phyloP scores from a whole-genome alignment of 2,329 filamentous ascomycete species.

The Leptoxyphium fumago region DNA sequence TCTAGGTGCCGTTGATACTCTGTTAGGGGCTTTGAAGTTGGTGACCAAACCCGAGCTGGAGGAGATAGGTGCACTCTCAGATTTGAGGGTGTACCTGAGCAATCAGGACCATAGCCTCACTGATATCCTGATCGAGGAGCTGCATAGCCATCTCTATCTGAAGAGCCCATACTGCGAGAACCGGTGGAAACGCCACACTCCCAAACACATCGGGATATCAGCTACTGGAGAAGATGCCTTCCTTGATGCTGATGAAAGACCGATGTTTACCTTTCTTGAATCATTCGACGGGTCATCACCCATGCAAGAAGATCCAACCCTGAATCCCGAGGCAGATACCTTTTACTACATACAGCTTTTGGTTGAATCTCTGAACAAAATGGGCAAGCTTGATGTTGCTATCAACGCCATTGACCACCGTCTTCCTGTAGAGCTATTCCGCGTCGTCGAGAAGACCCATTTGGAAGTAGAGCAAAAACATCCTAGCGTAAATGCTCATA shows the following conservation, averaged over 20 bases:
- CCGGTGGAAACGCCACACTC: slow-evolving; percentile 74
- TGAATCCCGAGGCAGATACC: slow-evolving; percentile 88
- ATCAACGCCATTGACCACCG: slow-evolving; percentile 86
- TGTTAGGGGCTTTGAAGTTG: slow-evolving; percentile 73
- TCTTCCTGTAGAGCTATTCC: slow-evolving; percentile 83
- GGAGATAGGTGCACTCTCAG: slow-evolving; percentile 73
- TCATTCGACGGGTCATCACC: slow-evolving; percentile 39
- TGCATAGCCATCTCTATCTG: slow-evolving; percentile 92
- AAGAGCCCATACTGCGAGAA: slow-evolving; percentile 97
- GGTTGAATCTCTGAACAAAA: slow-evolving; percentile 77
- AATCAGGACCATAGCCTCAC: slow-evolving; percentile 88
- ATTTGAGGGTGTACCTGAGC: slow-evolving; percentile 72
- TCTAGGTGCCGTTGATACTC: slow-evolving; percentile 75
- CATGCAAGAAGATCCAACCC: slow-evolving; percentile 73
- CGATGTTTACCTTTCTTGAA: slow-evolving; percentile 42
- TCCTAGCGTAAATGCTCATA: slow-evolving; percentile 55
- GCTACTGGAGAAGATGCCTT: slow-evolving; percentile 2
- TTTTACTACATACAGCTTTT: slow-evolving; percentile 85
- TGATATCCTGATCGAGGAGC: slow-evolving; percentile 90
- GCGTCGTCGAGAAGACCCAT: slow-evolving; percentile 87
- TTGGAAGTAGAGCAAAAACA: slow-evolving; percentile 86
- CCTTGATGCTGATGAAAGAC: slow-evolving; percentile 34
- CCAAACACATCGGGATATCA: slow-evolving; percentile 25
- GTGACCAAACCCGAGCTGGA: slow-evolving; percentile 81
- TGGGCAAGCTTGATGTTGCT: slow-evolving; percentile 71